Evolutionary conservation across 768 basidiomycete species (phyloP), one percentile per base, ranked within the genome.

Genomic region (Boletus sensibilis): DNA sequence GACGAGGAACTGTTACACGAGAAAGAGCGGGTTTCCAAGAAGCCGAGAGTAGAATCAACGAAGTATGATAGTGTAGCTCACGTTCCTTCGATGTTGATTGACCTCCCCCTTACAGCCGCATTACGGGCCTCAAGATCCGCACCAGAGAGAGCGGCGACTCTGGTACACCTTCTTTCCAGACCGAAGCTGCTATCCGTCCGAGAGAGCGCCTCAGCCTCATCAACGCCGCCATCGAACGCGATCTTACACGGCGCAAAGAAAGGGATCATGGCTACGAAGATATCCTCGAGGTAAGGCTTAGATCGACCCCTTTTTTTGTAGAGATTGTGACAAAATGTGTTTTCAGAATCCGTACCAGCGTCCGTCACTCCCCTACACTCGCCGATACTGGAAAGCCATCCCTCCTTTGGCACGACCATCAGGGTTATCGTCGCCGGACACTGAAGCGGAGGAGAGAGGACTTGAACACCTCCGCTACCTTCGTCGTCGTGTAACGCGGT

Each of bases 221-320:
- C 49, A 65, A 57, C 23, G 58, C 79, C 76, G 54, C 78, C 77
- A 44, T 79, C 81, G 67, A 81, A 88, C 68, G 90, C 87, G 65
- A 76, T 77, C 43, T 71, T 88, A 66, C 75, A 70, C 76, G 76
- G 47, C 85, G 87, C 69, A 88, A 86, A 67, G 89, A 94, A 47
- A 71, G 78, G 46, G 90, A 94, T 64, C 81, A 86, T 47, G 81
- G 84, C 48, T 96, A 92, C 87, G 94, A 96, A 62, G 94, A 98
- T 66, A 77, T 79, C 50, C 79, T 92, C 60, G 94, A 97, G 72
- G 90, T 92, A 67, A 68, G 81, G 72, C 2, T 18, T 4, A 21
- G 49, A 53, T 25, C 11, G 18, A 13, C 6, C 13, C 18, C 3
- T 2, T 31, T 20, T 43, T 23, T 21, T 52, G 14, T 11, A 0